These are phyloP conservation scores for Pochonia chlamydosporia DNA, from an alignment of 2,329 filamentous ascomycete species.

Conservation along the genomic window DNA sequence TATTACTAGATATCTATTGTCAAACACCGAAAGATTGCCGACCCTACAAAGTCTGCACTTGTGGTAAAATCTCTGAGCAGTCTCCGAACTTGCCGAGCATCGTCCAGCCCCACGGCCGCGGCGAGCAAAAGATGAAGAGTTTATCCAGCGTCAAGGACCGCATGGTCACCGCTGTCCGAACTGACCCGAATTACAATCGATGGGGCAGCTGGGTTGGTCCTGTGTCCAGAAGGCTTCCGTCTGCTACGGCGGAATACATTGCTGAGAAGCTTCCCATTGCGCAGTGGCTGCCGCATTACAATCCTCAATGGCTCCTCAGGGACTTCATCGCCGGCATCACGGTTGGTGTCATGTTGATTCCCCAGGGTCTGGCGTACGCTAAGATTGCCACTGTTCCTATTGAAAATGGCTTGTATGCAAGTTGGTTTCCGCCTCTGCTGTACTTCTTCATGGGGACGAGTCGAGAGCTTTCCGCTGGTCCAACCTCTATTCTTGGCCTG, in stretches of 20 bases:
- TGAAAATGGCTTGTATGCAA: slow-evolving; percentile 54
- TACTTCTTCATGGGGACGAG: slow-evolving; percentile 58
- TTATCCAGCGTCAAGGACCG: slow-evolving; percentile 14
- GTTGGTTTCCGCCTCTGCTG: slow-evolving; percentile 51
- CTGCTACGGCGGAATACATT: slow-evolving; percentile 48
- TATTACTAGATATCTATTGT: neutral
- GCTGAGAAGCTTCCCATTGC: slow-evolving; percentile 56
- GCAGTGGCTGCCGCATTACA: slow-evolving; percentile 58
- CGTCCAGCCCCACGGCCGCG: neutral
- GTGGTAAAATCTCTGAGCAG: too few species aligned
- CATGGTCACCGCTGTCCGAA: slow-evolving; percentile 14
- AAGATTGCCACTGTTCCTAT: slow-evolving; percentile 57
- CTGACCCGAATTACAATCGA: slow-evolving; percentile 22
- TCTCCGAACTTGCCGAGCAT: neutral
- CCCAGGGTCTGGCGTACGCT: slow-evolving; percentile 53
- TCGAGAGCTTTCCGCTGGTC: slow-evolving; percentile 54
- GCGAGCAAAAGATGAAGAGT: slow-evolving; percentile 12
- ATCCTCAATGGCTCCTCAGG: slow-evolving; percentile 54
- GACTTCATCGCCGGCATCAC: slow-evolving; percentile 58
- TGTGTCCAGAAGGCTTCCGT: slow-evolving; percentile 34
- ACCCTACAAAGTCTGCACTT: neutral
- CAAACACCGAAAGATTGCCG: neutral
- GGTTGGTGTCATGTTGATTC: slow-evolving; percentile 54
- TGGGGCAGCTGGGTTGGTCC: slow-evolving; percentile 17
- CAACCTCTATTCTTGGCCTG: slow-evolving; percentile 59